These are phyloP conservation scores for Colletotrichum eremochloae DNA, from an alignment of 2,329 filamentous ascomycete genomes.

Conservation along the genomic window DNA sequence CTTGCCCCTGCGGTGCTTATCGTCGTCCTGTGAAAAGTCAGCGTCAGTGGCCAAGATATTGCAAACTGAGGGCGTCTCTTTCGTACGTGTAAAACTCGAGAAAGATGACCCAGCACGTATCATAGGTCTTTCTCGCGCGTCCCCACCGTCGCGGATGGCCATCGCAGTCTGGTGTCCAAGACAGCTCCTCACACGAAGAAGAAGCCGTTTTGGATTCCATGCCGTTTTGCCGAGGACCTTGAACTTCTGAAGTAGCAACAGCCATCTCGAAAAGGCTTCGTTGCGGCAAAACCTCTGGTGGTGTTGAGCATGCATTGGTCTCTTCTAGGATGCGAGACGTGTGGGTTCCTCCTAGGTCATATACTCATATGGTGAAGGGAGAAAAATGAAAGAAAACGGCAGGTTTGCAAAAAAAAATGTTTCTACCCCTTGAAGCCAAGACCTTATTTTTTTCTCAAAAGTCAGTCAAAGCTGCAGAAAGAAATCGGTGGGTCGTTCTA, in stretches of 20 bases:
- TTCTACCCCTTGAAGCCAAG: no score
- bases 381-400: rapidly evolving
- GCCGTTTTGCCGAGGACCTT: neutral
- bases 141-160: constrained; percentile 24
- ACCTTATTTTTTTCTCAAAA: no score
- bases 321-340: neutral
- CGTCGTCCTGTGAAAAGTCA: constrained; percentile 1
- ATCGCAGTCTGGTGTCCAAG: neutral
- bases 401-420: neutral
- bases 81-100: constrained; percentile 31
- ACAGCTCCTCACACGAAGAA: neutral
- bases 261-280: neutral
- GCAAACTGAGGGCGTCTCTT: rapidly evolving
- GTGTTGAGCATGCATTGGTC: neutral
- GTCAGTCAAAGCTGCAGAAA: no score
- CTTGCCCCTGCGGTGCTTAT: constrained; percentile 31
- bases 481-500: no score
- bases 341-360: neutral
- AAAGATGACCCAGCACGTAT: constrained; percentile 24
- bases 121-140: constrained; percentile 12
- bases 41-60: rapidly evolving
- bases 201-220: no score
- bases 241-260: neutral
- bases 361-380: neutral
- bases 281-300: no score